Conservation (phyloP, 768 basidiomycete species). For the Leccinellum rugosiceps region DNA sequence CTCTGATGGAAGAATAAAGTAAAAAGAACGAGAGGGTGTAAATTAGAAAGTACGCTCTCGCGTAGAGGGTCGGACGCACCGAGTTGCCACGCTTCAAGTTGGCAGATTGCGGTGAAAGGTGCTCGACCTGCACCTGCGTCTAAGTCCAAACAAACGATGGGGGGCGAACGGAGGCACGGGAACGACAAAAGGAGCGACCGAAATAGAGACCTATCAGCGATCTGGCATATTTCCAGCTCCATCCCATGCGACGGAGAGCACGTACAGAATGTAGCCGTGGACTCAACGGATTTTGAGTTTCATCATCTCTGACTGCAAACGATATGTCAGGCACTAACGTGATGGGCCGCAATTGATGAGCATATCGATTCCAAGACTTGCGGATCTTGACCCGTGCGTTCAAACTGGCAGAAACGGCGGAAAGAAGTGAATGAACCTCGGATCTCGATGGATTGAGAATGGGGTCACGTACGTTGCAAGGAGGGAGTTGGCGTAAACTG, state of each 20-base stretch:
- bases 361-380: neutral
- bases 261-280: conserved; percentile 2
- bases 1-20: neutral
- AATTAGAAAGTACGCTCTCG: neutral
- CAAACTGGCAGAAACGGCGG: conserved; percentile 12
- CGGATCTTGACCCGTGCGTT: conserved; percentile 18
- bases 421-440: conserved; percentile 8
- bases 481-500: conserved; percentile 27
- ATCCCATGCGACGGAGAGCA: neutral
- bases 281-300: neutral
- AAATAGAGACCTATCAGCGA: neutral
- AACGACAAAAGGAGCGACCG: neutral
- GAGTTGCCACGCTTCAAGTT: neutral
- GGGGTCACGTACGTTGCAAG: conserved; percentile 20
- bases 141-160: neutral
- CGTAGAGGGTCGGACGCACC: conserved; percentile 8
- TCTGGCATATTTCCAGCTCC: neutral
- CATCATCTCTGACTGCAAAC: neutral
- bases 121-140: neutral
- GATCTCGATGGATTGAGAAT: neutral
- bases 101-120: neutral
- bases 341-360: conserved; percentile 3
- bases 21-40: neutral
- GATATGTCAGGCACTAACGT: neutral
- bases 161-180: neutral